Percentiles rank a stretch among this genome's conserved stretches.
Evolutionary conservation across 202 grass and related monocot species (phyloP).

Genomic region (Digitaria exilis): DNA sequence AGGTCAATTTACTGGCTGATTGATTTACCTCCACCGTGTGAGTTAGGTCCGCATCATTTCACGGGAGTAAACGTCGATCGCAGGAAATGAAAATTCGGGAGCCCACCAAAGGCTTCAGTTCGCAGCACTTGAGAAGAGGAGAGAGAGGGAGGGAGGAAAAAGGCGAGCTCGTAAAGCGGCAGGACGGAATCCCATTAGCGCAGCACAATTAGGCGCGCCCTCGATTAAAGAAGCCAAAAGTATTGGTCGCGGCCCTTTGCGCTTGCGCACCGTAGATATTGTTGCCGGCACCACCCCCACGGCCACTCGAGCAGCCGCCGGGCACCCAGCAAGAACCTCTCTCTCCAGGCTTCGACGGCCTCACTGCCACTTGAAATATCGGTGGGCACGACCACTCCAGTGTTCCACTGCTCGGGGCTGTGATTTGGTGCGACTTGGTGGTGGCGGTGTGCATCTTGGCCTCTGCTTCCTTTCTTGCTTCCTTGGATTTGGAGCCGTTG

Average conservation of each 20-base stretch:
- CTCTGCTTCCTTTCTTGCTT: conserved; percentile 5
- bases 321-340: conserved; percentile 28
- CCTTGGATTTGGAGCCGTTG: conserved; percentile 25
- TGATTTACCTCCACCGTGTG: background rate
- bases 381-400: background rate
- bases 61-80: background rate
- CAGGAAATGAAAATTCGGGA: conserved; percentile 1
- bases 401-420: conserved; percentile 18
- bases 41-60: conserved; percentile 30
- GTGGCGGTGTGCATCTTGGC: conserved; percentile 13
- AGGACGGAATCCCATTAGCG: conserved; percentile 48
- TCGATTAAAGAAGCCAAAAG: conserved; percentile 48
- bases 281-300: conserved; percentile 27
- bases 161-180: conserved; percentile 18
- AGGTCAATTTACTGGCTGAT: background rate
- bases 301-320: conserved; percentile 20
- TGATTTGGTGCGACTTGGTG: conserved; percentile 33
- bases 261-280: conserved; percentile 46
- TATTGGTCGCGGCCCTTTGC: conserved; percentile 32
- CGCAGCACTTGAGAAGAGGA: background rate
- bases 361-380: conserved; percentile 28
- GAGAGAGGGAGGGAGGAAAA: too few relatives aligned
- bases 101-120: conserved; percentile 10
- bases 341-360: too few relatives aligned
- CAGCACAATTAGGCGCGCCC: conserved; percentile 16